A percentile compares a stretch with the other conserved stretches of the same genome.
These are phyloP conservation scores for Irpex sp. DNA, from an alignment of 1,284 basidiomycete genomes.

Conservation along the genomic window DNA sequence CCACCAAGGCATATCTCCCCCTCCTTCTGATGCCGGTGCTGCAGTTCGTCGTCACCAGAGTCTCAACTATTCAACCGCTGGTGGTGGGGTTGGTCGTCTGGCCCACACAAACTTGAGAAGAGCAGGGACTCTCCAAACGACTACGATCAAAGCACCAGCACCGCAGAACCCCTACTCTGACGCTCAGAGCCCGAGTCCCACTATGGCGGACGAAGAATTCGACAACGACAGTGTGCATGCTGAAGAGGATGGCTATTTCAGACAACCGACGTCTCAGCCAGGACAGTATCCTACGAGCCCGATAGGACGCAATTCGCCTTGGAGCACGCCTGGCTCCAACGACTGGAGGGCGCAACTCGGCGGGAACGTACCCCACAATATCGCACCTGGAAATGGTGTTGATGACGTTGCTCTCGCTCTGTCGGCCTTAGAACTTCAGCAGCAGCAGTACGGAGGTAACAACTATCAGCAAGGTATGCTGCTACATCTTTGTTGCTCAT, in stretches of 20 bases:
- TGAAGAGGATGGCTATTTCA: slow-evolving; percentile 52
- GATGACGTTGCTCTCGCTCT: slow-evolving; percentile 76
- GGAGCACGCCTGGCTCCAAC: slow-evolving; percentile 43
- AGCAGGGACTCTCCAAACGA: slow-evolving; percentile 69
- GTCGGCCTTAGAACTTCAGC: slow-evolving; percentile 58
- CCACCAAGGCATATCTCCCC: slow-evolving; percentile 56
- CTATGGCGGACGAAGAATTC: slow-evolving; percentile 57
- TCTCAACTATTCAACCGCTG: slow-evolving; percentile 63
- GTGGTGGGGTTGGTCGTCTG: slow-evolving; percentile 42
- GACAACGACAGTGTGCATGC: slow-evolving; percentile 46
- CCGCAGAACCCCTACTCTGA: slow-evolving; percentile 24
- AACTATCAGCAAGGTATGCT: slow-evolving; percentile 42
- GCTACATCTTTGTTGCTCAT: slow-evolving; percentile 63
- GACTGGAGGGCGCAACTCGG: slow-evolving; percentile 59
- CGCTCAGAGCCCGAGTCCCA: slow-evolving; percentile 39
- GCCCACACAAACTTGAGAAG: slow-evolving; percentile 56
- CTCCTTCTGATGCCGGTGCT: slow-evolving; percentile 56
- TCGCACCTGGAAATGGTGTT: slow-evolving; percentile 38
- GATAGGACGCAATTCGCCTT: slow-evolving; percentile 62
- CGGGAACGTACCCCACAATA: slow-evolving; percentile 21
- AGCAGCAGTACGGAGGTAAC: slow-evolving; percentile 25
- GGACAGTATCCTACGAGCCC: slow-evolving; percentile 57
- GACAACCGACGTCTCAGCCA: slow-evolving; percentile 27
- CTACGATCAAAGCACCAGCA: slow-evolving; percentile 25
- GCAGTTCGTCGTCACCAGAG: slow-evolving; percentile 77